Percentiles rank a stretch among this genome's conserved stretches.
Conservation (phyloP, 441 rosid species). For the Euphorbia celastroides region DNA sequence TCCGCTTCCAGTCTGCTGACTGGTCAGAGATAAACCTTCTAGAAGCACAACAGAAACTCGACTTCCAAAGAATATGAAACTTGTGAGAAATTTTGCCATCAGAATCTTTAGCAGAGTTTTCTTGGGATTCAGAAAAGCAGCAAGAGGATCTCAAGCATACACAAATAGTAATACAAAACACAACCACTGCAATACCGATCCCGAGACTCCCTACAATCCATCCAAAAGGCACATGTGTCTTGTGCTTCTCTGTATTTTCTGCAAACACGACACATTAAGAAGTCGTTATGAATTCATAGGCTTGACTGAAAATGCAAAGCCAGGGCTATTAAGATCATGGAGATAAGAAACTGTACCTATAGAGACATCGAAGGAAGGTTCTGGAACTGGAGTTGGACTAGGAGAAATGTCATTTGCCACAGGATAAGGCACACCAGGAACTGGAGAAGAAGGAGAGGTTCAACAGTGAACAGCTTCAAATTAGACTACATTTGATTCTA, state of each 20-base stretch:
- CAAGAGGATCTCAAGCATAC: conserved; percentile 57
- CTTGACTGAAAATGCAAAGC: no score
- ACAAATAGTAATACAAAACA: conserved; percentile 42
- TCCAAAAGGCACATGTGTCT: conserved; percentile 53
- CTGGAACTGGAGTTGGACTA: conserved; percentile 50
- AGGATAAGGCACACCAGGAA: conserved; percentile 83
- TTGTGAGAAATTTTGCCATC: conserved; percentile 51
- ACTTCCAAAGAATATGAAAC: conserved; percentile 83
- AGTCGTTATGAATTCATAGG: not conserved
- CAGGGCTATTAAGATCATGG: not conserved
- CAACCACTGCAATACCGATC: conserved; percentile 52
- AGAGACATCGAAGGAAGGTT: conserved; percentile 33
- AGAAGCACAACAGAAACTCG: conserved; percentile 85
- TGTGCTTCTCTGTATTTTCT: conserved; percentile 47
- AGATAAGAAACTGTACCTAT: conserved; percentile 39
- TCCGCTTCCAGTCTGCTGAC: conserved; percentile 61
- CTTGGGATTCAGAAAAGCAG: conserved; percentile 36
- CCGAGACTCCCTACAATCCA: conserved; percentile 89
- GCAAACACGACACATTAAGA: conserved; percentile 25
- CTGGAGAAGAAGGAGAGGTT: conserved; percentile 27
- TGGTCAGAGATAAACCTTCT: conserved; percentile 76
- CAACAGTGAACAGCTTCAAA: not conserved
- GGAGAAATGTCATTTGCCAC: conserved; percentile 39
- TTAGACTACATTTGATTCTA: not conserved
- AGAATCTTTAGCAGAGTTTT: conserved; percentile 32